Evolutionary conservation across 192 early-diverging fungal species (phyloP).

Genomic region (Dissophora ornata): DNA sequence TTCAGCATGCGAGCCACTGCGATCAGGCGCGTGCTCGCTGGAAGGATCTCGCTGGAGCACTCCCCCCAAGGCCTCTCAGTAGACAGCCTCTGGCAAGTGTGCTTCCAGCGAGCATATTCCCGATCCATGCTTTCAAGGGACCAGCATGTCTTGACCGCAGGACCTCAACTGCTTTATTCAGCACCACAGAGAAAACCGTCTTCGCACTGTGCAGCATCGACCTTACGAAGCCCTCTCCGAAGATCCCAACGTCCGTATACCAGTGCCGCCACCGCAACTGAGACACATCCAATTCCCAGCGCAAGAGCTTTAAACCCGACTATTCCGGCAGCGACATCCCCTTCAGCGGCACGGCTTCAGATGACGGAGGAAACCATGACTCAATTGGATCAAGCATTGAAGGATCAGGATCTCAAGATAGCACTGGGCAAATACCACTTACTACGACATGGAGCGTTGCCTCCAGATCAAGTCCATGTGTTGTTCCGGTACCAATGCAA

Average conservation of each 20-base stretch:
- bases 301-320: no score
- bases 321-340: no score
- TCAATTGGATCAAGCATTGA: constrained; percentile 9
- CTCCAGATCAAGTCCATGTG: not conserved
- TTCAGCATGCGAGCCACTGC: not conserved
- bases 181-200: not conserved
- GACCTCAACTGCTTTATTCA: no score
- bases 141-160: not conserved
- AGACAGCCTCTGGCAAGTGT: constrained; percentile 28
- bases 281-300: not conserved
- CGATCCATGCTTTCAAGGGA: constrained; percentile 19
- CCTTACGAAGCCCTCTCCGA: not conserved
- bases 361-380: not conserved
- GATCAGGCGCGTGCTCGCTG: constrained; percentile 1
- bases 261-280: constrained; percentile 14
- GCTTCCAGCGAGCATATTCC: constrained; percentile 31
- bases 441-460: constrained; percentile 1
- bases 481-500: constrained; percentile 13
- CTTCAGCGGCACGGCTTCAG: not conserved
- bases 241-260: constrained; percentile 3
- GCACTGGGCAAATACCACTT: constrained; percentile 4
- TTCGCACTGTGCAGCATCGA: not conserved
- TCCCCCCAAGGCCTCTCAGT: not conserved
- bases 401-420: not conserved
- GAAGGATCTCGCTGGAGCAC: not conserved